Evolutionary conservation across 2,329 filamentous ascomycete species (phyloP), one percentile per base, ranked within the genome.

Genomic region (Colletotrichum orchidophilum): DNA sequence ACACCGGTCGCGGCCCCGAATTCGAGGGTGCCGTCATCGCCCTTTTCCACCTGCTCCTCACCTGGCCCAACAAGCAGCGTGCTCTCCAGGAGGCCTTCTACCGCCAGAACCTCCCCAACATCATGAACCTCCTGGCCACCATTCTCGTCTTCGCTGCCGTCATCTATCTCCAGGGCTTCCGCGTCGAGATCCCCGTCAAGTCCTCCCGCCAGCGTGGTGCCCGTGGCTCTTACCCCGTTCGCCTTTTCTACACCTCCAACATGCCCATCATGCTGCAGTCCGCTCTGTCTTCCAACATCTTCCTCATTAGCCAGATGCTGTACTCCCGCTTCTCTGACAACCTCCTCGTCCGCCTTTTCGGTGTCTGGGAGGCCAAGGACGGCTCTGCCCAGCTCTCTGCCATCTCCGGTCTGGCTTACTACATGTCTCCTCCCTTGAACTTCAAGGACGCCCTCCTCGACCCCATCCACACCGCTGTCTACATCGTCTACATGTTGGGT

Each of bases 181-280:
- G 96, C 77, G 96, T 99, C 81, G 96, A 99, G 87, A 99, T 99
- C 81, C 97, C 97, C 74, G 96, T 99, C 90, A 99, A 99, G 92
- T 98, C 95, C 72, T 96, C 95, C 78, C 95, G 96, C 86, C 96
- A 99, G 90, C 95, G 96, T 89, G 96, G 96, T 84, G 96, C 97
- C 82, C 96, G 96, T 79, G 97, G 96, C 80, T 97, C 95, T 50
- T 99, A 98, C 90, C 96, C 96, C 79, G 91, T 99, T 83, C 96
- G 97, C 80, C 94, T 99, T 72, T 99, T 99, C 91, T 99, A 99
- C 88, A 99, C 96, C 81, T 98, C 95, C 83, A 99, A 99, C 93
- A 99, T 99, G 97, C 96, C 96, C 81, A 99, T 99, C 86, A 99
- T 99, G 96, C 90, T 99, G 83, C 97, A 99, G 88, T 98, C 96